Base-by-base conservation (phyloP, 1,139 yeast genomes). In the Candida albicans region DNA sequence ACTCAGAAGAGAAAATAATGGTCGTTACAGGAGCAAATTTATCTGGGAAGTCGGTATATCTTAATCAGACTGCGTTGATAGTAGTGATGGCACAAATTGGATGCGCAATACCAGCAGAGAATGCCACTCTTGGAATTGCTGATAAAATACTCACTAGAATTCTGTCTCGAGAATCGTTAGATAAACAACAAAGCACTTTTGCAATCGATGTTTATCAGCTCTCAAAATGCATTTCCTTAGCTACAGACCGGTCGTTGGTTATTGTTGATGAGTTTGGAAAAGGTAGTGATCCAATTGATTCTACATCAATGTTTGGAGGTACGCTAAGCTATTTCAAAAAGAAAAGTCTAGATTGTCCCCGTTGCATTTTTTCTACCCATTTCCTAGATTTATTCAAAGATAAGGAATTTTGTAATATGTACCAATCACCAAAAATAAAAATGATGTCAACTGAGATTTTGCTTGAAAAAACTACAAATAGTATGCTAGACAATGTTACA, bases 261-360 rank as follows among this genome's bases (percentile, higher is more conserved):
- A 51, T 77, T 7, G 61, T 77, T 18, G 81, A 77, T 55, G 82
- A 77, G 49, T 75, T 73, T 57, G 82, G 81, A 0, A 71, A 75
- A 42, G 82, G 81, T 0, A 76, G 79, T 0, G 77, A 72, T 53
- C 51, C 64, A 1, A 48, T 62, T 28, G 78, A 75, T 49, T 79
- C 80, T 0, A 75, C 76, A 0, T 65, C 77, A 0, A 45, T 75
- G 12, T 63, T 73, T 46, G 77, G 75, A 1, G 56, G 75, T 0
- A 53, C 68, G 10, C 50, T 75, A 10, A 58, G 58, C 22, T 47
- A 56, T 13, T 48, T 71, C 7, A 37, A 47, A 9, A 47, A 56
- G 1, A 35, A 43, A 2, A 10, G 9, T 9, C 13, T 27, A 25
- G 35, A 41, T 0, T 52, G 68, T 30, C 70, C 76, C 0, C 54